A percentile compares a stretch with the other conserved stretches of the same genome.
These are phyloP conservation scores for Plasmopara halstedii DNA, from an alignment of 352 stramenopile genomes.

Conservation along the genomic window DNA sequence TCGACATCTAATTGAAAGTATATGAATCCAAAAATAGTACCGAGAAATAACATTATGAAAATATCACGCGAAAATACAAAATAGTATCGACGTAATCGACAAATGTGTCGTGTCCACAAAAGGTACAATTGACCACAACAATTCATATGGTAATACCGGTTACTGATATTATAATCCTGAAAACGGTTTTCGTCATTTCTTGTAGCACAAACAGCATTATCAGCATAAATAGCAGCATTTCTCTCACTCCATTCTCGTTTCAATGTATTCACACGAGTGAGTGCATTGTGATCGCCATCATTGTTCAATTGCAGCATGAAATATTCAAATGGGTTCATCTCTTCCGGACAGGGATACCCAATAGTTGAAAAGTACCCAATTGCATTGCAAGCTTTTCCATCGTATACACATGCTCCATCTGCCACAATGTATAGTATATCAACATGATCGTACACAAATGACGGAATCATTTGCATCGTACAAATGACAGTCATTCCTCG, in stretches of 20 bases:
- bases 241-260: constrained; percentile 25
- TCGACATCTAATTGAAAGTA: constrained; percentile 38
- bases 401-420: constrained; percentile 40
- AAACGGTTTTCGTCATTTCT: constrained; percentile 7
- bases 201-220: constrained; percentile 9
- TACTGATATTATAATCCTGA: constrained; percentile 17
- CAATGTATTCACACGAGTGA: constrained; percentile 22
- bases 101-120: constrained; percentile 25
- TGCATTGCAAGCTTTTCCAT: constrained; percentile 33
- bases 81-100: constrained; percentile 39
- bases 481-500: constrained; percentile 82
- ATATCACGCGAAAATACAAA: too few relatives aligned
- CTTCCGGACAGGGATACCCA: constrained; percentile 33
- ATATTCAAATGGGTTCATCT: constrained; percentile 52
- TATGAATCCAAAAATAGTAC: constrained; percentile 33
- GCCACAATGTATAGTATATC: constrained; percentile 49
- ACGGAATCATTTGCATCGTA: constrained; percentile 84
- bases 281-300: too few relatives aligned
- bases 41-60: constrained; percentile 29
- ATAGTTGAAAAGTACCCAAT: constrained; percentile 41
- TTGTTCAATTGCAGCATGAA: constrained; percentile 63
- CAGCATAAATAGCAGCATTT: constrained; percentile 13
- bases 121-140: constrained; percentile 28
- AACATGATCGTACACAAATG: constrained; percentile 37
- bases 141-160: constrained; percentile 23